phyloP scores from a whole-genome alignment of 2,329 filamentous ascomycete genomes.

The Penicillium olsonii region DNA sequence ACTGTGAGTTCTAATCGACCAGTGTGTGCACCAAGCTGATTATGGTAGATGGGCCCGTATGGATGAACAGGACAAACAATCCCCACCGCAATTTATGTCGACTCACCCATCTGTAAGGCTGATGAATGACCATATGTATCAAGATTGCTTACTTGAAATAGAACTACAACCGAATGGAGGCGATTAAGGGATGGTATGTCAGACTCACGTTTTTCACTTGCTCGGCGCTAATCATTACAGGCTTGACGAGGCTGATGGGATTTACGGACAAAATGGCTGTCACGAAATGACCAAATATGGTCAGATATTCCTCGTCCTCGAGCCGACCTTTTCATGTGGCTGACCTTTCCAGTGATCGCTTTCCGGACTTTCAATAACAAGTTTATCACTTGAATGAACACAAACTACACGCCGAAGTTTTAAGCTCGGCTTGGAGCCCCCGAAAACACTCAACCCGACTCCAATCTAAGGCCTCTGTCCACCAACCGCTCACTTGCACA shows the following conservation, averaged over 20 bases:
- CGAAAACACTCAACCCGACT: too few species aligned
- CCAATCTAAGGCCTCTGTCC: too few species aligned
- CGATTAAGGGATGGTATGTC: conserved; percentile 54
- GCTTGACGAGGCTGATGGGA: conserved; percentile 42
- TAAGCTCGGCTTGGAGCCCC: too few species aligned
- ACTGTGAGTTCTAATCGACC: conserved; percentile 39
- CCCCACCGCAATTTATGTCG: conserved; percentile 58
- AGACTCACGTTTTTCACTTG: neutral
- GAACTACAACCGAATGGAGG: conserved; percentile 56
- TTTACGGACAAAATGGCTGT: conserved; percentile 45
- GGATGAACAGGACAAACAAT: conserved; percentile 47
- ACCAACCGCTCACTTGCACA: too few species aligned
- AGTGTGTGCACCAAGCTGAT: conserved; percentile 5
- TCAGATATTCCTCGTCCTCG: conserved; percentile 21
- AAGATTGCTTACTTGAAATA: conserved; percentile 14
- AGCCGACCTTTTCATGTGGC: neutral
- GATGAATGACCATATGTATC: fast-evolving
- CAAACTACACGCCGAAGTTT: too few species aligned
- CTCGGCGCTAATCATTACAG: conserved; percentile 25
- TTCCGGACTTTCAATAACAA: conserved; percentile 10
- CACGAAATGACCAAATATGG: conserved; percentile 27
- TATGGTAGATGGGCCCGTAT: conserved; percentile 51
- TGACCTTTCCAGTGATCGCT: conserved; percentile 18
- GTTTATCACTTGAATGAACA: too few species aligned
- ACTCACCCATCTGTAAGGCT: conserved; percentile 58